These are phyloP conservation scores for Isabelozyma rhagii DNA, from an alignment of 805 yeast genomes.

Conservation along the genomic window DNA sequence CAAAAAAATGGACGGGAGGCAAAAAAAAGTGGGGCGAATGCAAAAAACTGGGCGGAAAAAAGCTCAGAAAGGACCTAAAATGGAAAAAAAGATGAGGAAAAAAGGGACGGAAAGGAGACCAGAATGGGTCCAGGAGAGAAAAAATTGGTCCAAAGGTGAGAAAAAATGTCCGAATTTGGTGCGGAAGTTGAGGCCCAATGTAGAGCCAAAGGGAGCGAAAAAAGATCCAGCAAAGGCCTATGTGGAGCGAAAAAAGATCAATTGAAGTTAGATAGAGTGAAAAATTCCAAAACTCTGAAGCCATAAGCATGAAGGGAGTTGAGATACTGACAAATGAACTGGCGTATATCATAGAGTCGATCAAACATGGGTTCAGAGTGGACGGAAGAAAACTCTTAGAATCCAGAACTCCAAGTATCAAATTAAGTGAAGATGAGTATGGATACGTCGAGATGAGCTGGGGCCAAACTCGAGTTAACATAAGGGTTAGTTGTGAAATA, in stretches of 20 bases:
- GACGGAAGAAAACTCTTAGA: conserved; percentile 69
- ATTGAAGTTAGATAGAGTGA: neutral
- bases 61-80: too few relatives aligned
- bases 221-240: too few relatives aligned
- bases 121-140: neutral
- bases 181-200: too few relatives aligned
- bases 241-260: neutral
- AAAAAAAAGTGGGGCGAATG: too few relatives aligned
- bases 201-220: too few relatives aligned
- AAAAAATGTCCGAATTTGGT: neutral
- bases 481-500: conserved; percentile 72
- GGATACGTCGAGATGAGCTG: conserved; percentile 78
- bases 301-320: conserved; percentile 34
- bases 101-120: too few relatives aligned
- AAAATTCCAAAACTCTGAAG: neutral
- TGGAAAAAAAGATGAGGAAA: too few relatives aligned
- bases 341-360: conserved; percentile 57
- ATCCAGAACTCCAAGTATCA: conserved; percentile 62
- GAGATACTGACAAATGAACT: conserved; percentile 65
- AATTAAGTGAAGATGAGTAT: conserved; percentile 60
- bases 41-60: too few relatives aligned
- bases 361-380: conserved; percentile 58
- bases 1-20: too few relatives aligned
- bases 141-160: neutral
- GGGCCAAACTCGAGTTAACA: conserved; percentile 71